Evolutionary conservation across 2,329 filamentous ascomycete species (phyloP), one percentile per base, ranked within the genome.

Genomic region (Amauroascus niger): DNA sequence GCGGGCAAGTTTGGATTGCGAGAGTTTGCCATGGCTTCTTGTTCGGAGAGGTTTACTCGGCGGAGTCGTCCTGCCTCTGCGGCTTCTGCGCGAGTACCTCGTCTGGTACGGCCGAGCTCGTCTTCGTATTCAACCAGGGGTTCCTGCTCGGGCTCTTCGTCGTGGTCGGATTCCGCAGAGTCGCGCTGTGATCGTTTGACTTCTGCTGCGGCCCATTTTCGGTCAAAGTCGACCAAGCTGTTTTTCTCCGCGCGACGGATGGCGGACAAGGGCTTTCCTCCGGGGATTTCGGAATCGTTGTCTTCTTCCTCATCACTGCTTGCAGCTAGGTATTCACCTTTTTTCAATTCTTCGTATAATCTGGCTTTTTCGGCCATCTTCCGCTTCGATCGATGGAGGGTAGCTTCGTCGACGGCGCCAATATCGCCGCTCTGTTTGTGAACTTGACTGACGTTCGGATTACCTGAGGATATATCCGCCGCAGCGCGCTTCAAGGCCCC

Each of bases 331-430:
- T 87, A 83, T 64, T 95, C 84, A n/a, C 91, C 90, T 32, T 87
- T 79, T 70, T 95, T 95, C 81, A 98, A 84, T 35, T 87, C 86
- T 6, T 86, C 83, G 69, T 98, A 98, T 1, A 93, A 72, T 3
- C 86, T 80, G 2, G 87, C 88, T 70, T 98, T 98, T 71, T 89
- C 85, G 65, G 94, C 84, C 84, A 98, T 87, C 64, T 83, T 87
- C 59, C 84, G 80, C 67, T 84, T 86, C 20, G 87, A 85, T 54
- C 86, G 81, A 74, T 79, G 73, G 65, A 80, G 74, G 16, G 76
- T 71, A 8, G 72, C 74, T 13, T 76, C 72, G 60, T 86, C 82
- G 26, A 85, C 72, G 11, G 66, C 69, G 9, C 79, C 86, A 53
- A 84, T 79, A 62, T 86, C 81, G 46, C 78, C 61, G 37, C 62